Conservation (phyloP, 75 land plant genomes). For the Cupressus sempervirens region DNA sequence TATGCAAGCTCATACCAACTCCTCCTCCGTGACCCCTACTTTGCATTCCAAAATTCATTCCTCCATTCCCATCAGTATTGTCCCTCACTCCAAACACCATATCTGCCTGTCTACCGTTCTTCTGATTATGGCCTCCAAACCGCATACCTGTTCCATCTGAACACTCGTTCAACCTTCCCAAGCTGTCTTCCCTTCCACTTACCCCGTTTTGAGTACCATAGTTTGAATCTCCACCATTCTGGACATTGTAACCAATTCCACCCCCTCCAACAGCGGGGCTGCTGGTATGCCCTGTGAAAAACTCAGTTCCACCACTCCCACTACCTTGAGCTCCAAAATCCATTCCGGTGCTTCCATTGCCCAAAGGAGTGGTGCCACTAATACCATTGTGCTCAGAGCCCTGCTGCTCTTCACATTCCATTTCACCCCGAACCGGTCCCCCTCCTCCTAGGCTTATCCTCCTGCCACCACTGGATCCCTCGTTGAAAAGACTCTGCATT, state of each 20-base stretch:
- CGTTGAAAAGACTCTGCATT: constrained; percentile 5
- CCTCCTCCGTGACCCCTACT: constrained; percentile 10
- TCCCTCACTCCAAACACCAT: constrained; percentile 10
- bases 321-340: constrained; percentile 15
- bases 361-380: not conserved
- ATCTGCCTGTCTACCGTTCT: not conserved
- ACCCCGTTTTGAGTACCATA: constrained; percentile 3
- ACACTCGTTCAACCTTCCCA: constrained; percentile 4
- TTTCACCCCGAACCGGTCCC: not conserved
- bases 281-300: constrained; percentile 9
- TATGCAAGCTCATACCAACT: constrained; percentile 10
- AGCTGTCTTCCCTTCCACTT: constrained; percentile 2
- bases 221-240: constrained; percentile 13
- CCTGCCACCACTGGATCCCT: not conserved
- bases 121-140: not conserved
- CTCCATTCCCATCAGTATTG: constrained; percentile 5
- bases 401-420: constrained; percentile 12
- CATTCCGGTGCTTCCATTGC: constrained; percentile 11
- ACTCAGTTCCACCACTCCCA: constrained; percentile 11
- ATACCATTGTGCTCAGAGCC: constrained; percentile 9
- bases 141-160: constrained; percentile 1
- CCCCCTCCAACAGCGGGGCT: constrained; percentile 9
- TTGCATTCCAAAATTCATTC: constrained; percentile 12
- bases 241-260: constrained; percentile 2
- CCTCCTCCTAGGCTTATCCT: not conserved